Base-by-base conservation (phyloP, 23 red algal species). In the Gracilaria gracilis region DNA sequence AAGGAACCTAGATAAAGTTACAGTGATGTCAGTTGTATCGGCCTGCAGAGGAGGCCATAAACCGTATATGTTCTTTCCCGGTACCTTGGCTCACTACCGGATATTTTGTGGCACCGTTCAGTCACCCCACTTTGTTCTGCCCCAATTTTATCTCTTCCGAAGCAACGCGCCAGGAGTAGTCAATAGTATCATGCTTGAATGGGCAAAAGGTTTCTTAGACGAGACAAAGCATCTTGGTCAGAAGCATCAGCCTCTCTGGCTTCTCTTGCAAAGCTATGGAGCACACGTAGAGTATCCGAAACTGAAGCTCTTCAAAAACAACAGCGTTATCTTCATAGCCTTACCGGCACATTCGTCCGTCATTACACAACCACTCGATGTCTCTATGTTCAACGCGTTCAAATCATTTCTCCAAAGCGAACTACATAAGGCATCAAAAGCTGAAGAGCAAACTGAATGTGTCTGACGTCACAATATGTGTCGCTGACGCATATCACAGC, bases 1-100 rank as follows among this genome's bases (percentile, higher is more conserved):
- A 62, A 47, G 47, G 12, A 82, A 58, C 58, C 54, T 82, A 9
- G 54, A 82, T 82, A 31, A 47, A 57, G 79, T 82, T 13, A 82
- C 79, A 8, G 11, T 82, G 29, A 82, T 58, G 79, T 82, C 48
- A 21, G 79, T 82, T 8, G 79, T 82, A 59, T 59, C 46, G 19
- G 57, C 49, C 12, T 21, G 11, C 34, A 28, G 79, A 32, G 19
- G 7, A 7, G 44, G 9, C 17, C 58, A 31, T 25, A 58, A 58
- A 12, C 49, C 25, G 5, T 12, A 59, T 61, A 50, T 82, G 9
- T 12, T 82, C 8, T 82, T 59, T 37, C 57, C 79, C 7, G 79
- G 79, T 8, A 82, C 34, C 9, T 44, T 48, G 47, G 36, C 79
- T n/a, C 79, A 82, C 23, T 82, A 61, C 47, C 79, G 79, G 6